Evolutionary conservation across 495 filamentous ascomycete genomes (phyloP).

Genomic region (Aspergillus cavernicola): DNA sequence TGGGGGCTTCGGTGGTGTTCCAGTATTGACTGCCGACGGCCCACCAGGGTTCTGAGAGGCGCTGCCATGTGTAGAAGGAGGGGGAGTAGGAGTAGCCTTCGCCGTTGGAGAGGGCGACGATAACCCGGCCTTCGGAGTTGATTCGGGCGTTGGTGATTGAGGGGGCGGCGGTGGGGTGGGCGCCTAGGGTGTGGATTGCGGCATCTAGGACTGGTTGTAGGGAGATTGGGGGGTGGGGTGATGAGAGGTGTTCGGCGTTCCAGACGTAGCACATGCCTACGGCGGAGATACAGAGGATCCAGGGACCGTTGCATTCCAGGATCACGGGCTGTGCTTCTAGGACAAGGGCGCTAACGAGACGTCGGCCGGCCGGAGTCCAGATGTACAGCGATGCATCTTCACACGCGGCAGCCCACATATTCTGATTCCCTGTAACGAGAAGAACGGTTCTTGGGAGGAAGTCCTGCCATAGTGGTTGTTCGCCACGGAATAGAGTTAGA

Average conservation of each 20-base stretch:
- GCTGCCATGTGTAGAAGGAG: constrained; percentile 86
- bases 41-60: constrained; percentile 95
- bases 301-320: constrained; percentile 82
- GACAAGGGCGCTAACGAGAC: constrained; percentile 76
- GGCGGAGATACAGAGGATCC: constrained; percentile 83
- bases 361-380: constrained; percentile 92
- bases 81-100: constrained; percentile 88
- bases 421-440: constrained; percentile 80
- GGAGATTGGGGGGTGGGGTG: constrained; percentile 86
- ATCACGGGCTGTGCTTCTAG: constrained; percentile 93
- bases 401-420: constrained; percentile 87
- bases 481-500: constrained; percentile 75
- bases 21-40: constrained; percentile 96
- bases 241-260: constrained; percentile 81
- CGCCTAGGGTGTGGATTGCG: constrained; percentile 64
- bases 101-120: constrained; percentile 85
- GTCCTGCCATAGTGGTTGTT: constrained; percentile 88
- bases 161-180: constrained; percentile 67
- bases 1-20: constrained; percentile 87
- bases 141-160: constrained; percentile 85
- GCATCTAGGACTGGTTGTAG: constrained; percentile 87
- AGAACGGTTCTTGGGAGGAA: constrained; percentile 81
- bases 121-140: constrained; percentile 77
- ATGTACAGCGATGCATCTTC: constrained; percentile 91
- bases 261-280: constrained; percentile 90